A percentile compares a stretch with the other conserved stretches of the same genome.
Conservation (phyloP, 129 eudicot species). For the Ambrosia artemisiifolia region DNA sequence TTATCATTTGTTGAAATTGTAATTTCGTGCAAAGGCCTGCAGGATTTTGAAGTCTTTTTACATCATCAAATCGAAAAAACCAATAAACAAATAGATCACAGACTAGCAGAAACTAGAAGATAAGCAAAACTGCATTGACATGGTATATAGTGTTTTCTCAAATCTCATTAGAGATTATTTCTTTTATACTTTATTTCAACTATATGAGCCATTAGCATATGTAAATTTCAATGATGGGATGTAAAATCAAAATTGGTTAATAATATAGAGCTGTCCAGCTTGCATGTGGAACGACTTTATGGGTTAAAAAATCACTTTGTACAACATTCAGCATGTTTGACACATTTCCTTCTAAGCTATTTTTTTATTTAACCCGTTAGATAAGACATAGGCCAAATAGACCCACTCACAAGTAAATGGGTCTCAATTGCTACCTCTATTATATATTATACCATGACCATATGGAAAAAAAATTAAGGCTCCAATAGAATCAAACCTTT, state of each 20-base stretch:
- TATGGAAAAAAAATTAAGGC: slow-evolving; percentile 24
- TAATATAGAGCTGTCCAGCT: slow-evolving; percentile 6
- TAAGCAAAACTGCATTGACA: neutral
- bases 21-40: slow-evolving; percentile 78
- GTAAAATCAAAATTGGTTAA: neutral
- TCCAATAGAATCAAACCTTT: slow-evolving; percentile 64
- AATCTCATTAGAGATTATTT: neutral
- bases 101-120: neutral
- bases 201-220: slow-evolving; percentile 4
- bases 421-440: neutral
- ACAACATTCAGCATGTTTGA: neutral
- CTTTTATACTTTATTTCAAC: neutral
- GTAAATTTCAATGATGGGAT: neutral
- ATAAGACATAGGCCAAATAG: neutral
- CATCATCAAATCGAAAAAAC: slow-evolving; percentile 16
- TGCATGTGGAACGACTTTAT: slow-evolving; percentile 3
- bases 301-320: neutral
- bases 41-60: slow-evolving; percentile 26
- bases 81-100: slow-evolving; percentile 21
- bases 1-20: slow-evolving; percentile 85
- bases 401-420: neutral
- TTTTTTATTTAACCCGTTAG: neutral
- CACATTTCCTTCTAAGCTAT: neutral
- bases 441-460: neutral
- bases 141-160: neutral